phyloP scores from a whole-genome alignment of 2,329 filamentous ascomycete genomes.

The Xylariaceae sp. region DNA sequence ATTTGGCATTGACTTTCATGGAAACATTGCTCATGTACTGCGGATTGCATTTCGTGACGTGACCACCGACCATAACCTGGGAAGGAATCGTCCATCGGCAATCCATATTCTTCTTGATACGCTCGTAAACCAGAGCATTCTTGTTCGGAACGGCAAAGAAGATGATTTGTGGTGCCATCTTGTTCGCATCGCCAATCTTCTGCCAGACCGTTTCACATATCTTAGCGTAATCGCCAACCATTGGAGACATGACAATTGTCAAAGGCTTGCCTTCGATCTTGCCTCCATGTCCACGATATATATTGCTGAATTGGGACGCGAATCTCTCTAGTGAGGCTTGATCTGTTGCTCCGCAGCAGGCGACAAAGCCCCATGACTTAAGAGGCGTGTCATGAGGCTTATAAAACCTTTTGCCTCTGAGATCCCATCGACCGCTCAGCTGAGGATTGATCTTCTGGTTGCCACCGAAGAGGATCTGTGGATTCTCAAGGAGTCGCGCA shows the following conservation, averaged over 20 bases:
- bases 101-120: conserved; percentile 86
- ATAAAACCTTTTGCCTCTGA: conserved; percentile 76
- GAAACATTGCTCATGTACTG: conserved; percentile 93
- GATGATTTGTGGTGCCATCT: conserved; percentile 66
- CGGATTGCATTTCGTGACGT: conserved; percentile 64
- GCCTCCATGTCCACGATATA: conserved; percentile 50
- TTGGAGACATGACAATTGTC: conserved; percentile 33
- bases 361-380: conserved; percentile 70
- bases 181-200: conserved; percentile 48
- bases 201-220: conserved; percentile 55
- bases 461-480: conserved; percentile 63
- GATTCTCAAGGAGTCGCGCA: conserved; percentile 67
- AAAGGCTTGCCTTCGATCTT: conserved; percentile 34
- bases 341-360: conserved; percentile 54
- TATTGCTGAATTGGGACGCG: conserved; percentile 38
- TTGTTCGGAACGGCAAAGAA: conserved; percentile 73
- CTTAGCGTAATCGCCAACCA: conserved; percentile 43
- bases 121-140: conserved; percentile 69
- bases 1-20: conserved; percentile 96
- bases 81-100: conserved; percentile 79
- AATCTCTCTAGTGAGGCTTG: conserved; percentile 59
- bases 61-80: conserved; percentile 70
- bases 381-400: conserved; percentile 59
- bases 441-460: conserved; percentile 56
- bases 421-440: conserved; percentile 76